phyloP scores from a whole-genome alignment of 495 filamentous ascomycete genomes.

The Aspergillus kassunensis region DNA sequence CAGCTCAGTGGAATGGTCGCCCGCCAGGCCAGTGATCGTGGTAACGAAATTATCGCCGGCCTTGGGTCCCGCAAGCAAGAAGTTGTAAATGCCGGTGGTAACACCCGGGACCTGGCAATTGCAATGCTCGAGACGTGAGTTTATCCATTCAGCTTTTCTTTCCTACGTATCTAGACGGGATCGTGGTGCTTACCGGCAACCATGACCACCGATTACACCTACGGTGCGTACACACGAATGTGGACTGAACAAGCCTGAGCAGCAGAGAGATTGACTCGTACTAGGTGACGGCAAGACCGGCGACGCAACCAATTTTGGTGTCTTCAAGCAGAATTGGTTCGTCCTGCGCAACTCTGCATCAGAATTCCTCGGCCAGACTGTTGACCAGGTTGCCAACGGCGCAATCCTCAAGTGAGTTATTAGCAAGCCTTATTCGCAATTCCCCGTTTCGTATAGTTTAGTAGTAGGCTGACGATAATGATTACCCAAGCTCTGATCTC shows the following conservation, averaged over 20 bases:
- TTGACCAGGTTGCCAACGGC: constrained; percentile 19
- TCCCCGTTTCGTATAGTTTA: too few relatives aligned
- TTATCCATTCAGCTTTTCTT: background rate
- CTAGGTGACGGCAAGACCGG: constrained; percentile 30
- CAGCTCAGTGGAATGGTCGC: too few relatives aligned
- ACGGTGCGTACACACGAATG: constrained; percentile 21
- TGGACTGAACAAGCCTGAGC: too few relatives aligned
- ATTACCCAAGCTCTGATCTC: constrained; percentile 23
- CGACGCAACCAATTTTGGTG: constrained; percentile 29
- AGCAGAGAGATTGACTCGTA: too few relatives aligned
- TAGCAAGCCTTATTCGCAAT: too few relatives aligned
- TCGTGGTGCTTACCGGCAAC: background rate
- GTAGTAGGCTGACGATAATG: too few relatives aligned
- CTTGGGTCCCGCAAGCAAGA: constrained; percentile 34
- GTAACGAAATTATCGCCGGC: constrained; percentile 27
- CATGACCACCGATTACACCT: constrained; percentile 36
- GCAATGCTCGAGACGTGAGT: constrained; percentile 40
- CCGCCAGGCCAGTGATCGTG: constrained; percentile 19
- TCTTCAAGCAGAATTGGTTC: constrained; percentile 40
- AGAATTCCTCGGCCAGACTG: constrained; percentile 21
- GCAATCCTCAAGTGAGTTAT: constrained; percentile 29
- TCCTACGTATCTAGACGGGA: background rate
- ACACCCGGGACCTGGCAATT: constrained; percentile 37
- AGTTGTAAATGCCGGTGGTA: constrained; percentile 29
- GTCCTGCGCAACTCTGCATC: constrained; percentile 30